phyloP scores from a whole-genome alignment of 345 rosid genomes.

The Pugionium cornutum region DNA sequence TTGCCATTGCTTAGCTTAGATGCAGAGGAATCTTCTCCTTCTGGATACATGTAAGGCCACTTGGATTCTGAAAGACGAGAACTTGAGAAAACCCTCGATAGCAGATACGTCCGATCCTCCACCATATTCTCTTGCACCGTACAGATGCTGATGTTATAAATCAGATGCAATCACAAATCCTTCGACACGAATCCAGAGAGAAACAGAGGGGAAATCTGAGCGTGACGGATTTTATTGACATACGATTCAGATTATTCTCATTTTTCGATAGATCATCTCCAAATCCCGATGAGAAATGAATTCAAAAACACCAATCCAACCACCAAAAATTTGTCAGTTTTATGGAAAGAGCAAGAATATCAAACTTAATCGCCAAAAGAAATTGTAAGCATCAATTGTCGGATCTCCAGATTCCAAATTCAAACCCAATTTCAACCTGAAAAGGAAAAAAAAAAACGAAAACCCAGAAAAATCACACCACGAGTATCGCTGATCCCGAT shows the following conservation, averaged over 20 bases:
- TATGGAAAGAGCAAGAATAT: too few species aligned
- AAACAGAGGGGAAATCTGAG: conserved; percentile 2
- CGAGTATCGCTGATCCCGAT: conserved; percentile 40
- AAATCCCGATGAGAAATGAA: conserved; percentile 17
- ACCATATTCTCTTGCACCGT: conserved; percentile 53
- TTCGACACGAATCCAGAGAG: conserved; percentile 12
- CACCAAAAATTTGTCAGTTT: not conserved
- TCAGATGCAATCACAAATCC: conserved; percentile 14
- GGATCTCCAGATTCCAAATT: conserved; percentile 47
- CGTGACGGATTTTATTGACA: not conserved
- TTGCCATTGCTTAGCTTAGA: conserved; percentile 44
- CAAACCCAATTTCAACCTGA: not conserved
- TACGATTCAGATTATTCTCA: conserved; percentile 21
- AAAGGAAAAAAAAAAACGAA: not conserved
- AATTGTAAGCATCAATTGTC: conserved; percentile 10
- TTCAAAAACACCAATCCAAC: conserved; percentile 4
- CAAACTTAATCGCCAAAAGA: conserved; percentile 11
- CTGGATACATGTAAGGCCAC: conserved; percentile 55
- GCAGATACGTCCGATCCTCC: conserved; percentile 61
- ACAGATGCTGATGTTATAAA: conserved; percentile 10
- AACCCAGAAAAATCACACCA: conserved; percentile 9
- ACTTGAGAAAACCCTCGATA: conserved; percentile 58
- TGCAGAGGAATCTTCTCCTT: conserved; percentile 34
- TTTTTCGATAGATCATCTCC: conserved; percentile 1
- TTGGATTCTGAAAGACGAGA: conserved; percentile 66